phyloP scores from a whole-genome alignment of 208 protist species.

The Angomonas ambiguus region DNA sequence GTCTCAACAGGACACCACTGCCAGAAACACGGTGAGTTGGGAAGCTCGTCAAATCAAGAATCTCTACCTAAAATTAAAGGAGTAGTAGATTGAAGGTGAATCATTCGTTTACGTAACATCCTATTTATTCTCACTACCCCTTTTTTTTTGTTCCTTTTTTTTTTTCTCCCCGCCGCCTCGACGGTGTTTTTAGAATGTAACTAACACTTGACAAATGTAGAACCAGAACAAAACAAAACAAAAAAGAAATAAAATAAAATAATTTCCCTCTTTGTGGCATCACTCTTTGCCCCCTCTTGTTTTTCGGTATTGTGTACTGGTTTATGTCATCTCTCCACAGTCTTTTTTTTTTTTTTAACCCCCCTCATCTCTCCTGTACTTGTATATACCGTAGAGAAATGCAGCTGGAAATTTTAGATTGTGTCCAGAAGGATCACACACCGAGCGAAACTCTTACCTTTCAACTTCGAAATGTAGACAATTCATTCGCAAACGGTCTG shows the following conservation, averaged over 20 bases:
- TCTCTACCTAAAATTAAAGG: slow-evolving; percentile 75
- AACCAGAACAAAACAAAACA: background rate
- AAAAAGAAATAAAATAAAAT: background rate
- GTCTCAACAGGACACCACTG: slow-evolving; percentile 78
- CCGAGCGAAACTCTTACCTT: slow-evolving; percentile 90
- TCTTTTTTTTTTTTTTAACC: background rate
- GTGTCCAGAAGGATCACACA: slow-evolving; percentile 60
- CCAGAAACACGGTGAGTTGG: slow-evolving; percentile 88
- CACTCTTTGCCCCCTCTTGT: slow-evolving; percentile 9
- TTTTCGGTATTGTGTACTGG: slow-evolving; percentile 3
- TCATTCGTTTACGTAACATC: background rate
- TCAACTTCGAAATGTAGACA: slow-evolving; percentile 83
- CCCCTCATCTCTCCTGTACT: background rate
- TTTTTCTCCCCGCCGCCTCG: background rate
- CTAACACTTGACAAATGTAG: background rate
- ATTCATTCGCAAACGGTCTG: slow-evolving; percentile 95
- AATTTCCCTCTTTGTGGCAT: slow-evolving; percentile 2
- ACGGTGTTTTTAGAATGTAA: slow-evolving; percentile 1
- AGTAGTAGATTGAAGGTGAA: background rate
- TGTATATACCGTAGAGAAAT: slow-evolving; percentile 20
- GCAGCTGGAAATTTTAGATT: slow-evolving; percentile 81
- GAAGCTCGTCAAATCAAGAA: slow-evolving; percentile 93
- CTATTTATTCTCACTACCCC: too few relatives aligned
- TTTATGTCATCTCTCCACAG: background rate
- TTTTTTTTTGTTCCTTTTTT: background rate